phyloP scores from a whole-genome alignment of 805 yeast genomes.

The Cyberlindnera veronae region DNA sequence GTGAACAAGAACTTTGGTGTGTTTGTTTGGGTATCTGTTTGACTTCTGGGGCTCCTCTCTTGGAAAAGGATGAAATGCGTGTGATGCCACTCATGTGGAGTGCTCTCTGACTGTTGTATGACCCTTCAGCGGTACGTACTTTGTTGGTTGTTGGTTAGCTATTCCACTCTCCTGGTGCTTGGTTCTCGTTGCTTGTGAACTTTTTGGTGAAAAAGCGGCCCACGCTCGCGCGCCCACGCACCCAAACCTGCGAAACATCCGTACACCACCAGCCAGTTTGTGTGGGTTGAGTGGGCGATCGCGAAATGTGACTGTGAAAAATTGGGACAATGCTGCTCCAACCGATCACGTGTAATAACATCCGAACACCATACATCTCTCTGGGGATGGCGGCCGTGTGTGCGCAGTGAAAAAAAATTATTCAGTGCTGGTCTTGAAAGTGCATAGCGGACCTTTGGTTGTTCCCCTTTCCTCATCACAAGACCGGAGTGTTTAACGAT shows the following conservation, averaged over 20 bases:
- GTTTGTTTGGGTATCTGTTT: conserved; percentile 17
- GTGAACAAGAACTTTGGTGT: no score
- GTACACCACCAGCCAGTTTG: conserved; percentile 6
- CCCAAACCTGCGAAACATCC: conserved; percentile 5
- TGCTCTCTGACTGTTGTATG: background rate
- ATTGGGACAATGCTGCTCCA: conserved; percentile 1
- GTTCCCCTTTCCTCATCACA: conserved; percentile 19
- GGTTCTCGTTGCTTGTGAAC: conserved; percentile 10
- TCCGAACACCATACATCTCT: conserved; percentile 9
- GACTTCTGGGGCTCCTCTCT: background rate
- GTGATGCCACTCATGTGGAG: background rate
- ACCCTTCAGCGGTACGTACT: conserved; percentile 19
- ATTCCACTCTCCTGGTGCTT: conserved; percentile 5
- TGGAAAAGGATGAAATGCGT: no score
- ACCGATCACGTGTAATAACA: conserved; percentile 10
- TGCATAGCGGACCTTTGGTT: background rate
- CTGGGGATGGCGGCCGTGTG: background rate
- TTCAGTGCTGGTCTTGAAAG: conserved; percentile 3
- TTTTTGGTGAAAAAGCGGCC: conserved; percentile 21
- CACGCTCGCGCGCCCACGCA: conserved; percentile 2
- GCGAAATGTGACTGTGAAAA: conserved; percentile 18
- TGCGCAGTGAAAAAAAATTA: conserved; percentile 9
- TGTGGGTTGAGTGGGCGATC: background rate
- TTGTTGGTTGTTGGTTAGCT: conserved; percentile 18
- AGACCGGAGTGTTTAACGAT: conserved; percentile 89